A percentile compares a stretch with the other conserved stretches of the same genome.
These are phyloP conservation scores for Cryptosporidium sp. DNA, from an alignment of 169 alveolate species.

Conservation along the genomic window DNA sequence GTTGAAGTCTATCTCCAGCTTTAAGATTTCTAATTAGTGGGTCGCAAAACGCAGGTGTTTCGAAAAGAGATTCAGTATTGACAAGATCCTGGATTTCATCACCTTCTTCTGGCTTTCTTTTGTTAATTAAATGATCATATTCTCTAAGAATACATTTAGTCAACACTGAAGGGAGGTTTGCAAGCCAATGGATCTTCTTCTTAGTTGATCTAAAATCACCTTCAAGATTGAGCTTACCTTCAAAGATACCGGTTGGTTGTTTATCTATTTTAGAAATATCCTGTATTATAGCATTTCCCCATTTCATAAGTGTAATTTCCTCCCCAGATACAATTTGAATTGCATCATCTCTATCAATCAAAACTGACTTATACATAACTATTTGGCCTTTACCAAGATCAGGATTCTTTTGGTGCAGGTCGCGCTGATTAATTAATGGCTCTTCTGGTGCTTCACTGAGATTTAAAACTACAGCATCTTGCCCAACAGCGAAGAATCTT, in stretches of 20 bases:
- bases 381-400: slow-evolving; percentile 89
- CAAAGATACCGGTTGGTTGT: slow-evolving; percentile 80
- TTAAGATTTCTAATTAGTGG: slow-evolving; percentile 73
- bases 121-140: slow-evolving; percentile 94
- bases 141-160: slow-evolving; percentile 88
- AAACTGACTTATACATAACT: slow-evolving; percentile 81
- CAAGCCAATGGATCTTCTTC: slow-evolving; percentile 92
- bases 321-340: slow-evolving; percentile 89
- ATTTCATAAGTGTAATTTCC: slow-evolving; percentile 95
- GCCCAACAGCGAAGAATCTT: slow-evolving; percentile 92
- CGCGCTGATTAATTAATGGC: slow-evolving; percentile 82
- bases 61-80: slow-evolving; percentile 81
- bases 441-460: slow-evolving; percentile 83
- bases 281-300: slow-evolving; percentile 94
- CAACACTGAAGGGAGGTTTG: slow-evolving; percentile 81
- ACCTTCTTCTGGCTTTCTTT: slow-evolving; percentile 91
- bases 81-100: slow-evolving; percentile 86
- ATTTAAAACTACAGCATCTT: slow-evolving; percentile 77
- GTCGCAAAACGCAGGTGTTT: slow-evolving; percentile 79
- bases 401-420: slow-evolving; percentile 94
- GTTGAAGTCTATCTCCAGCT: slow-evolving; percentile 90
- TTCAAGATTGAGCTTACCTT: slow-evolving; percentile 85
- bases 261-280: slow-evolving; percentile 79
- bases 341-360: slow-evolving; percentile 93
- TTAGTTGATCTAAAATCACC: slow-evolving; percentile 94